Conservation (phyloP, 1,139 yeast genomes). For the Geotrichum histeridarum region DNA sequence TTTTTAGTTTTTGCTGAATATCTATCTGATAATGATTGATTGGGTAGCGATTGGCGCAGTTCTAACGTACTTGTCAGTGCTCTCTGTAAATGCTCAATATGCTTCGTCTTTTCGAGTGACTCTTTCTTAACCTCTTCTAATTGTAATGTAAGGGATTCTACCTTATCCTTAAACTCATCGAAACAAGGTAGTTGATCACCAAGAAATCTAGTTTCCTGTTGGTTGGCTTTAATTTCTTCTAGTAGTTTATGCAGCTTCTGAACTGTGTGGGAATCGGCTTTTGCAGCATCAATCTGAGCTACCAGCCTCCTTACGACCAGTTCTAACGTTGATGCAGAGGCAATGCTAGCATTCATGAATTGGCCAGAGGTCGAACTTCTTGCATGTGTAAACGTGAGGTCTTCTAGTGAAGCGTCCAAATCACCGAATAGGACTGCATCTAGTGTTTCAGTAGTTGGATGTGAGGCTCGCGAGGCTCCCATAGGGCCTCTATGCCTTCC, state of each 20-base stretch:
- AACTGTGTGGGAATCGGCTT: slow-evolving; percentile 43
- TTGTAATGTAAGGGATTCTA: slow-evolving; percentile 3
- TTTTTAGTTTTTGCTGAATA: too few relatives aligned
- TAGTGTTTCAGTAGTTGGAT: slow-evolving; percentile 36
- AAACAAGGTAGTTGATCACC: slow-evolving; percentile 3
- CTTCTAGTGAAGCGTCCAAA: slow-evolving; percentile 57
- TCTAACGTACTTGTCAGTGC: neutral
- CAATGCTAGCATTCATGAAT: slow-evolving; percentile 56
- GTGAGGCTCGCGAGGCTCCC: neutral
- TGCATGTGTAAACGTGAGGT: slow-evolving; percentile 52
- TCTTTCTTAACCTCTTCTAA: slow-evolving; percentile 13
- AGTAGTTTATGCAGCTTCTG: slow-evolving; percentile 40
- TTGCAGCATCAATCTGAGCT: slow-evolving; percentile 45
- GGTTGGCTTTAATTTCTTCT: slow-evolving; percentile 29
- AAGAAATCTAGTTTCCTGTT: slow-evolving; percentile 18
- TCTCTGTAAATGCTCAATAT: slow-evolving; percentile 1
- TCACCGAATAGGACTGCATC: slow-evolving; percentile 81
- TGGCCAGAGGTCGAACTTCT: slow-evolving; percentile 55
- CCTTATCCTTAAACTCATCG: neutral
- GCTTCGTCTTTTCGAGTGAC: neutral
- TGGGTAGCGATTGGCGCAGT: too few relatives aligned
- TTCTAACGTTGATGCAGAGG: slow-evolving; percentile 51
- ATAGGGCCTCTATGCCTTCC: neutral
- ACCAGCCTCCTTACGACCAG: slow-evolving; percentile 43
- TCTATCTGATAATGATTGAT: too few relatives aligned